phyloP scores from a whole-genome alignment of 164 flowering plant genomes.

The Piper betle region DNA sequence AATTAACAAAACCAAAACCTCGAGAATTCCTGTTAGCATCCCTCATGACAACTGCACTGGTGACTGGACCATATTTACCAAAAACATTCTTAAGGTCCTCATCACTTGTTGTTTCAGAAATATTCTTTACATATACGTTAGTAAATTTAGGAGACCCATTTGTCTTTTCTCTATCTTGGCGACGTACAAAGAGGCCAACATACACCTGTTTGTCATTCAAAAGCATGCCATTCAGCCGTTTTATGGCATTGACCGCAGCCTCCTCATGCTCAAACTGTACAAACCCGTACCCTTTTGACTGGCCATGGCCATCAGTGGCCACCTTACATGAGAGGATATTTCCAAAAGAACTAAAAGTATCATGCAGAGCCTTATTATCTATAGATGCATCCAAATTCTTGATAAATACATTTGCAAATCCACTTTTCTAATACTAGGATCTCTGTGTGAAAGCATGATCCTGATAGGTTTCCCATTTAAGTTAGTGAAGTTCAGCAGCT shows the following conservation, averaged over 20 bases:
- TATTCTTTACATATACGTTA: conserved; percentile 69
- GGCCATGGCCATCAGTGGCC: conserved; percentile 47
- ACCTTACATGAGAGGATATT: conserved; percentile 75
- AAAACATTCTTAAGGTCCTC: conserved; percentile 55
- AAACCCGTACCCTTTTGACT: conserved; percentile 68
- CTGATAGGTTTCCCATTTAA: conserved; percentile 67
- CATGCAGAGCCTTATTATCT: conserved; percentile 59
- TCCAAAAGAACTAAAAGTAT: conserved; percentile 60
- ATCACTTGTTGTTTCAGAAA: conserved; percentile 46
- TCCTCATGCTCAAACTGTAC: too few species aligned
- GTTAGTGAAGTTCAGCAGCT: conserved; percentile 49
- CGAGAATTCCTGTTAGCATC: conserved; percentile 55
- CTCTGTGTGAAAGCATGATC: conserved; percentile 63
- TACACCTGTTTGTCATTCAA: conserved; percentile 61
- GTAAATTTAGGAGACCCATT: conserved; percentile 45
- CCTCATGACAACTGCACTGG: conserved; percentile 62
- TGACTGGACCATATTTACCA: conserved; percentile 46
- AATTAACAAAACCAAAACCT: conserved; percentile 78
- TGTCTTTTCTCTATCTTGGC: conserved; percentile 36
- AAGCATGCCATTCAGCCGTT: conserved; percentile 56
- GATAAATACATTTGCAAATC: conserved; percentile 61
- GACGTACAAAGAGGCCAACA: conserved; percentile 62
- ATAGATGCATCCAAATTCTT: conserved; percentile 66
- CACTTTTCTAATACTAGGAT: conserved; percentile 62
- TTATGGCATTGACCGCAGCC: conserved; percentile 52